Conservation (phyloP, 768 basidiomycete species). For the Paxillus involutus region DNA sequence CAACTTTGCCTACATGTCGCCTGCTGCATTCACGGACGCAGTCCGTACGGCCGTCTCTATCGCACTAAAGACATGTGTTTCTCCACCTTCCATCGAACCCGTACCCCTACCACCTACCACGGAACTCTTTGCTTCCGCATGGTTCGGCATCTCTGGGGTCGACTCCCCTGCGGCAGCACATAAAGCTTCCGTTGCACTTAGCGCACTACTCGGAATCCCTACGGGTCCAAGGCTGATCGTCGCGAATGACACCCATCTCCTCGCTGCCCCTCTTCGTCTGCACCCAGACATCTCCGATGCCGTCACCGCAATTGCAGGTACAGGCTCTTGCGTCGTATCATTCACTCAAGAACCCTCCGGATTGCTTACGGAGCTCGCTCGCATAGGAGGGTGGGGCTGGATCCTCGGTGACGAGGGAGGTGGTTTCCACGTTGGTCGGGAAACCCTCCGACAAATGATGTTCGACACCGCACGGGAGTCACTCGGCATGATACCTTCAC, state of each 20-base stretch:
- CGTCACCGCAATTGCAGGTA: conserved; percentile 77
- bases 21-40: conserved; percentile 55
- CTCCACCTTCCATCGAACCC: conserved; percentile 35
- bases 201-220: conserved; percentile 58
- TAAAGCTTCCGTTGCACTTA: conserved; percentile 52
- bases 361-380: conserved; percentile 59
- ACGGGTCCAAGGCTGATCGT: conserved; percentile 55
- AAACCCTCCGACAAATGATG: conserved; percentile 69
- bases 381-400: conserved; percentile 84
- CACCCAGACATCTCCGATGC: conserved; percentile 59
- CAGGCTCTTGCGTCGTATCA: conserved; percentile 74
- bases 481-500: conserved; percentile 22
- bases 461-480: conserved; percentile 53
- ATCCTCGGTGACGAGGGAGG: conserved; percentile 84
- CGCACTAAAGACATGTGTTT: conserved; percentile 51
- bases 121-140: conserved; percentile 61
- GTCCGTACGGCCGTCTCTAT: conserved; percentile 50
- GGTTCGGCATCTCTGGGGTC: conserved; percentile 83
- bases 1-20: conserved; percentile 79
- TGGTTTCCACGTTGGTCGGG: conserved; percentile 77
- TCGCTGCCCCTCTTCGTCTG: conserved; percentile 74
- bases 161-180: conserved; percentile 68
- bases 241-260: conserved; percentile 82
- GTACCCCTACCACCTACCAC: conserved; percentile 39
- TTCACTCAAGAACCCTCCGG: conserved; percentile 47